Conservation (phyloP, 192 early-diverging fungal species). For the Dispira simplex region DNA sequence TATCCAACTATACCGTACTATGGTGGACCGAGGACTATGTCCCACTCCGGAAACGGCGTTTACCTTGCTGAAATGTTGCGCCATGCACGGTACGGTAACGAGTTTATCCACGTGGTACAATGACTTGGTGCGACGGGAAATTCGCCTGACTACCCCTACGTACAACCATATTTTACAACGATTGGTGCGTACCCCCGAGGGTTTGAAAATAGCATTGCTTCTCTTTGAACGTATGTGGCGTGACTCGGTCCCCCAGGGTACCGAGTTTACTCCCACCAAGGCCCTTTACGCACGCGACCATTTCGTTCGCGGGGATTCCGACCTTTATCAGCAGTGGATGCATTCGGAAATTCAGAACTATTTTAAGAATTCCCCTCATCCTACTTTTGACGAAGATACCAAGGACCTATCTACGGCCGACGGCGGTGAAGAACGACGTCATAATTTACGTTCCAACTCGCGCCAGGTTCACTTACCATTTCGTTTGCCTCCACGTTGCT, state of each 20-base stretch:
- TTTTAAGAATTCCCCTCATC: not conserved
- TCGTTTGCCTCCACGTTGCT: not conserved
- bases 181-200: not conserved
- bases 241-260: slow-evolving; percentile 6
- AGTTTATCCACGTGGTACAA: not conserved
- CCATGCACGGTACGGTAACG: not conserved
- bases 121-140: not conserved
- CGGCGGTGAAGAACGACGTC: not conserved
- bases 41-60: not conserved
- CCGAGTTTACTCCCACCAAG: not conserved
- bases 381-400: not conserved
- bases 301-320: not conserved
- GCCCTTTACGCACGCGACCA: not conserved
- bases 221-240: not conserved
- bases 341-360: not conserved
- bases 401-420: not conserved
- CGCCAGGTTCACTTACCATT: not conserved
- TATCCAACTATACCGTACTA: not conserved
- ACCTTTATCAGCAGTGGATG: not conserved
- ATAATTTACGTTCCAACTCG: not conserved
- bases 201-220: not conserved
- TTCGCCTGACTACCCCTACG: not conserved
- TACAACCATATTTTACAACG: slow-evolving; percentile 6
- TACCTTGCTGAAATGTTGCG: not conserved
- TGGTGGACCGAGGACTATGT: not conserved